Percentiles rank a stretch among this genome's conserved stretches.
These are phyloP conservation scores for Hemileccinum impolitum DNA, from an alignment of 768 basidiomycete species.

Conservation along the genomic window DNA sequence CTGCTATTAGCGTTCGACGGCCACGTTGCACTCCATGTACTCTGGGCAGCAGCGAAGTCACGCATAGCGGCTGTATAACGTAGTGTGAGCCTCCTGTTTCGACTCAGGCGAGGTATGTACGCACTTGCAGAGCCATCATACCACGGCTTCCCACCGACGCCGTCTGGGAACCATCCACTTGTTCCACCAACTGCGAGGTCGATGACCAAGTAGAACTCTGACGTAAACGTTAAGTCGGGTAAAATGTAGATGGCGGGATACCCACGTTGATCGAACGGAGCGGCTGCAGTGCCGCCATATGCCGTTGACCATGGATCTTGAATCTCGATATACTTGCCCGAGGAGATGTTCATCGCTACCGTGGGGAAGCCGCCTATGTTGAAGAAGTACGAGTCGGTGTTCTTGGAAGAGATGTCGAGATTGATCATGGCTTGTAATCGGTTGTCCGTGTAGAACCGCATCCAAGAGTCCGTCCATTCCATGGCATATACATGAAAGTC, in stretches of 20 bases:
- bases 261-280: slow-evolving; percentile 40
- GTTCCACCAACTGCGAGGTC: slow-evolving; percentile 80
- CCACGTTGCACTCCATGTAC: slow-evolving; percentile 76
- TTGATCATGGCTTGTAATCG: slow-evolving; percentile 51
- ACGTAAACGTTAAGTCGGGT: slow-evolving; percentile 7
- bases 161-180: slow-evolving; percentile 47
- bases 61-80: slow-evolving; percentile 51
- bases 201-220: slow-evolving; percentile 79
- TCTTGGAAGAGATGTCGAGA: slow-evolving; percentile 41
- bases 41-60: slow-evolving; percentile 60
- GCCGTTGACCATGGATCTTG: slow-evolving; percentile 48
- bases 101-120: slow-evolving; percentile 17
- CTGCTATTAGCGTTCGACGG: slow-evolving; percentile 56
- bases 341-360: slow-evolving; percentile 43
- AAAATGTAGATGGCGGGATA: neutral
- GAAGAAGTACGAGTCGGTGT: slow-evolving; percentile 49
- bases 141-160: slow-evolving; percentile 62
- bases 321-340: slow-evolving; percentile 37
- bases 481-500: slow-evolving; percentile 53
- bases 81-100: slow-evolving; percentile 17
- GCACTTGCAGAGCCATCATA: slow-evolving; percentile 53
- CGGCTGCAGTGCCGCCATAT: slow-evolving; percentile 41
- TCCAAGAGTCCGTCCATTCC: slow-evolving; percentile 57
- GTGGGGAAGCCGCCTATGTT: slow-evolving; percentile 48
- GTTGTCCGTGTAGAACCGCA: slow-evolving; percentile 53